Base-by-base conservation (phyloP, 257 asterid genomes). In the Striga asiatica region DNA sequence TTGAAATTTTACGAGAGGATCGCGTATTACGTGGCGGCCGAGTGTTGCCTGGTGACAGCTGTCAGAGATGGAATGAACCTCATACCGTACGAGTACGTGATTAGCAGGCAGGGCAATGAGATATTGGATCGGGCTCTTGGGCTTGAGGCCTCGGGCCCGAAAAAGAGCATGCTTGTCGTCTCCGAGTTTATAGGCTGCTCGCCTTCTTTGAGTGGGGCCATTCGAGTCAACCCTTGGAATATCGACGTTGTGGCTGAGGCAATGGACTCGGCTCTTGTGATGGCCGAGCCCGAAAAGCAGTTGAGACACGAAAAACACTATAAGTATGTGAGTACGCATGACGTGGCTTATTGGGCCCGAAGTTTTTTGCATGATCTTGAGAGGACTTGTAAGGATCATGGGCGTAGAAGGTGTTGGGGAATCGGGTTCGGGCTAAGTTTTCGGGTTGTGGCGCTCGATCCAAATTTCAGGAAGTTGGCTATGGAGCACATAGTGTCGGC, bases 21-120 rank as follows among this genome's bases (percentile, higher is more conserved):
- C 37, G 96, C 96, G 2, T 87, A 87, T 61, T 87, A 87, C 18
- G 85, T 83, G 0, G 93, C 68, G 1, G 86, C 96, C 0, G 94
- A 83, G 61, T 83, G 96, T 57, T 83, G 96, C 67, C 66, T 87
- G 77, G 96, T 87, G 25, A 87, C 96, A 0, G 96, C 96, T 5
- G 96, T 87, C 53, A 74, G 96, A 70, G 96, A 87, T 17, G 96
- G 96, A 25, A 87, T 87, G 96, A 87, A 87, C 78, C 92, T 87
- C 18, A 87, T 87, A 35, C 96, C 96, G 0, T 87, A 87, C 6
- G 96, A 83, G 68, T 83, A 87, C 55, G 71, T 87, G 22, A 87
- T 87, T 11, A 79, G 89, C 41, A 68, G 96, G 17, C 96, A 87
- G 61, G 93, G 93, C 50, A 87, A 87, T 28, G 79, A 70, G 32